Evolutionary conservation across 805 yeast species (phyloP), one percentile per base, ranked within the genome.

Genomic region (Alloascoidea hylecoeti): DNA sequence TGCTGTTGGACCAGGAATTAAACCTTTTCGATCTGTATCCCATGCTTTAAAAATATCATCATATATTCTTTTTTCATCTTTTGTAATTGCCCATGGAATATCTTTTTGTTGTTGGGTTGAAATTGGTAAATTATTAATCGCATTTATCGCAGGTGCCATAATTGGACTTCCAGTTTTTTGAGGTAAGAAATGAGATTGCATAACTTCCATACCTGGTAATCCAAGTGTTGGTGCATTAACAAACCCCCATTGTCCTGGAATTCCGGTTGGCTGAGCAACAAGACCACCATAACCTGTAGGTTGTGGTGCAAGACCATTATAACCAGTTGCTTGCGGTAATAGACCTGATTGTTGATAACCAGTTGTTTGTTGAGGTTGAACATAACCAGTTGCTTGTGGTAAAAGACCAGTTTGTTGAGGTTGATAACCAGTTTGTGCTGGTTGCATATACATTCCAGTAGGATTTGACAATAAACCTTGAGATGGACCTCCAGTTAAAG

Each of bases 11-110:
- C 96, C 95, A 41, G 76, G 79, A 42, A 89, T 65, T 44, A 58
- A 72, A 0, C 97, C 97, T 34, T 62, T 61, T 35, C 68, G 68
- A 33, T 63, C 50, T 13, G 73, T 62, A 51, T 88, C 96, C 85
- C 95, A 89, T 33, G 92, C 86, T 39, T 68, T 70, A 60, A 92
- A 89, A 42, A 89, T 83, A 37, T 78, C 82, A 50, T 82, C 94
- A 59, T 88, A 89, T 41, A 85, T 75, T 40, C 68, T 68, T 53
- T 85, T 88, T 53, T 89, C 97, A 49, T 83, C 85, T 48, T 82
- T 80, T 37, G 94, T 77, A 47, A 89, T 85, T 16, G 86, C 81
- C 81, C 83, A 76, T 5, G 80, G 72, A 27, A 80, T 56, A 38
- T 60, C 62, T n/a, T n/a, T n/a, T 38, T 53, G 51, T 38, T 59